Evolutionary conservation across 768 basidiomycete species (phyloP).

Genomic region (Nevesoporus exiguus): DNA sequence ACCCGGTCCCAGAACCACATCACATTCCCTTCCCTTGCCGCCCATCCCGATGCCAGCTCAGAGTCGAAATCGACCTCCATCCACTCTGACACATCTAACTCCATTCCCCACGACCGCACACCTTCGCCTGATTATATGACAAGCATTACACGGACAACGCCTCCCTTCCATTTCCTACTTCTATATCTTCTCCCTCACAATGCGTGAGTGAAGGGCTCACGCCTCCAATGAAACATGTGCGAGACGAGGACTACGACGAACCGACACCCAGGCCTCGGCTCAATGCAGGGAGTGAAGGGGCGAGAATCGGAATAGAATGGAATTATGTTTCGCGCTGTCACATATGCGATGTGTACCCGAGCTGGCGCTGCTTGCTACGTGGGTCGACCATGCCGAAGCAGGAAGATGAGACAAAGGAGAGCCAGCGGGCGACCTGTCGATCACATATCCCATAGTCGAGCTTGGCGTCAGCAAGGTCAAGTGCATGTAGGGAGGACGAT

Average conservation of each 20-base stretch:
- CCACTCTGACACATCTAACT: background rate
- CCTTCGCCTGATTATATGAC: conserved; percentile 55
- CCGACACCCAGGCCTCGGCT: conserved; percentile 8
- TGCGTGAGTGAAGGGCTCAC: conserved; percentile 2
- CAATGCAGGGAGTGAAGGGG: background rate
- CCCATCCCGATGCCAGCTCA: conserved; percentile 8
- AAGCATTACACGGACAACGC: conserved; percentile 77
- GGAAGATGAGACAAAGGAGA: conserved; percentile 52
- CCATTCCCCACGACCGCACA: background rate
- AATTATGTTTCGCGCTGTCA: conserved; percentile 62
- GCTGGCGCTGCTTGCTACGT: conserved; percentile 56
- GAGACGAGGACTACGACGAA: conserved; percentile 12
- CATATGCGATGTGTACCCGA: conserved; percentile 78
- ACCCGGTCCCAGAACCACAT: too few relatives aligned
- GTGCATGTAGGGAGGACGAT: background rate
- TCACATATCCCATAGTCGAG: background rate
- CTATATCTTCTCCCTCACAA: background rate
- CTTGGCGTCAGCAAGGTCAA: background rate
- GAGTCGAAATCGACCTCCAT: conserved; percentile 1
- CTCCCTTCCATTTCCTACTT: conserved; percentile 4
- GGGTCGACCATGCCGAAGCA: conserved; percentile 60
- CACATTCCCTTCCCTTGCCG: conserved; percentile 5
- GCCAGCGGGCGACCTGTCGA: conserved; percentile 25
- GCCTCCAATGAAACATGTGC: conserved; percentile 35
- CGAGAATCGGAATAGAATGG: background rate